Percentiles rank a stretch among this genome's conserved stretches.
Evolutionary conservation across 352 stramenopile genomes (phyloP).

Genomic region (Pythium myriotylum): DNA sequence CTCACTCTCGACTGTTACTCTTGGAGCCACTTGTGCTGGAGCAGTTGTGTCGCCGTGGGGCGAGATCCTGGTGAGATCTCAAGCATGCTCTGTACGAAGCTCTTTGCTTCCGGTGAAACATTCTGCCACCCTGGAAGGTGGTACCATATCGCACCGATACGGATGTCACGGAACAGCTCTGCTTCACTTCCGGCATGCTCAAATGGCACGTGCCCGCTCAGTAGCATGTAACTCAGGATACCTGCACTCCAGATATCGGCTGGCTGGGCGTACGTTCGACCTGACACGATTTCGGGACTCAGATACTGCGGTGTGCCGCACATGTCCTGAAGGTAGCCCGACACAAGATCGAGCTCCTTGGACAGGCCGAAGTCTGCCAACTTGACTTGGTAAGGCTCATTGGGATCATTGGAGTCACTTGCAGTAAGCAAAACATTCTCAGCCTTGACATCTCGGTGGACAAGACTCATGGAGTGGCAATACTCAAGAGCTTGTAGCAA

Average conservation of each 20-base stretch:
- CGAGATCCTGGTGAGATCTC: conserved; percentile 83
- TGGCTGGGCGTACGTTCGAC: conserved; percentile 89
- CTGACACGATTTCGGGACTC: conserved; percentile 95
- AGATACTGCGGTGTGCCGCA: conserved; percentile 97
- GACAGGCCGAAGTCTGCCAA: conserved; percentile 90
- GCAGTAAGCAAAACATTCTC: conserved; percentile 84
- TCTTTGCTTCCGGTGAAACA: conserved; percentile 81
- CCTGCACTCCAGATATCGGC: conserved; percentile 95
- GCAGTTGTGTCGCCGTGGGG: conserved; percentile 48
- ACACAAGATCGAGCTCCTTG: conserved; percentile 89
- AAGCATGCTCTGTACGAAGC: conserved; percentile 88
- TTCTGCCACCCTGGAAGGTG: conserved; percentile 84
- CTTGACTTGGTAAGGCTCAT: conserved; percentile 85
- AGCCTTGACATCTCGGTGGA: conserved; percentile 87
- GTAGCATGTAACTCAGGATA: conserved; percentile 95
- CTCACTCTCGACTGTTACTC: neutral
- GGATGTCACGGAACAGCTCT: conserved; percentile 83
- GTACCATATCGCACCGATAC: conserved; percentile 91
- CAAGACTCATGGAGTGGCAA: conserved; percentile 88
- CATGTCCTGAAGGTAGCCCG: conserved; percentile 87
- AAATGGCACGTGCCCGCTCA: conserved; percentile 64
- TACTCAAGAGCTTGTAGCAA: conserved; percentile 79
- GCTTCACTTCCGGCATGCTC: conserved; percentile 48
- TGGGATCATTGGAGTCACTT: conserved; percentile 15
- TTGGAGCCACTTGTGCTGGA: conserved; percentile 60